These are phyloP conservation scores for Stagonosporopsis chrysanthemi DNA, from an alignment of 2,329 filamentous ascomycete genomes.

Conservation along the genomic window DNA sequence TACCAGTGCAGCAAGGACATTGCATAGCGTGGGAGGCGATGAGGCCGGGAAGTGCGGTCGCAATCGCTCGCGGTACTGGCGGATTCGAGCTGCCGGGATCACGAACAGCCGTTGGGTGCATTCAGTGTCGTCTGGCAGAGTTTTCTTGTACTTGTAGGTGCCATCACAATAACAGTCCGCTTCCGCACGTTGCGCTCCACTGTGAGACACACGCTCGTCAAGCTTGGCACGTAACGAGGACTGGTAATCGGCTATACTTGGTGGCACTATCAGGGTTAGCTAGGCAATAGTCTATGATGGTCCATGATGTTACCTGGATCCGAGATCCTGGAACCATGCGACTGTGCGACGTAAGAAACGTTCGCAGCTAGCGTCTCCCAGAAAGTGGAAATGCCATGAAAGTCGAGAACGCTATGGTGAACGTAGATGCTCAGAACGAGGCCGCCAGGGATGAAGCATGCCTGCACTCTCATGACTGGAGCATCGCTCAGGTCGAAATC, in stretches of 20 bases:
- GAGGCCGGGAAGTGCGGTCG: constrained; percentile 27
- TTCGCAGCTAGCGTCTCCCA: constrained; percentile 37
- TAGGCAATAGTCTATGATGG: background rate
- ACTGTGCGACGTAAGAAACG: constrained; percentile 30
- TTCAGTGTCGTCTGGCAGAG: constrained; percentile 32
- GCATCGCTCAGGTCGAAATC: constrained; percentile 34
- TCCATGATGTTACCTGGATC: constrained; percentile 22
- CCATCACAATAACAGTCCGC: constrained; percentile 43
- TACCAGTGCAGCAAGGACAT: constrained; percentile 43
- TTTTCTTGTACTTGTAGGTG: constrained; percentile 35
- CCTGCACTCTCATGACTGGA: constrained; percentile 43
- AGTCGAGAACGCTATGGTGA: constrained; percentile 45
- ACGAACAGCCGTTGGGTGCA: constrained; percentile 42
- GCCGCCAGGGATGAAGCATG: constrained; percentile 47
- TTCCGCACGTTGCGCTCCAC: constrained; percentile 10
- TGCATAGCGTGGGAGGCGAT: constrained; percentile 39
- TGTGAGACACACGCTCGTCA: constrained; percentile 28
- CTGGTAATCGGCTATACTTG: constrained; percentile 33
- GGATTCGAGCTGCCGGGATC: constrained; percentile 37
- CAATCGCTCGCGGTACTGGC: constrained; percentile 36
- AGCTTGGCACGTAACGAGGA: constrained; percentile 32
- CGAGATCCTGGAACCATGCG: constrained; percentile 20
- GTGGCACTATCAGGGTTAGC: constrained; percentile 29
- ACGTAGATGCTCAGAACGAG: constrained; percentile 46
- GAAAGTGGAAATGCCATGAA: constrained; percentile 39